Conservation (phyloP, 2,329 filamentous ascomycete genomes). For the Colletotrichum trifolii region DNA sequence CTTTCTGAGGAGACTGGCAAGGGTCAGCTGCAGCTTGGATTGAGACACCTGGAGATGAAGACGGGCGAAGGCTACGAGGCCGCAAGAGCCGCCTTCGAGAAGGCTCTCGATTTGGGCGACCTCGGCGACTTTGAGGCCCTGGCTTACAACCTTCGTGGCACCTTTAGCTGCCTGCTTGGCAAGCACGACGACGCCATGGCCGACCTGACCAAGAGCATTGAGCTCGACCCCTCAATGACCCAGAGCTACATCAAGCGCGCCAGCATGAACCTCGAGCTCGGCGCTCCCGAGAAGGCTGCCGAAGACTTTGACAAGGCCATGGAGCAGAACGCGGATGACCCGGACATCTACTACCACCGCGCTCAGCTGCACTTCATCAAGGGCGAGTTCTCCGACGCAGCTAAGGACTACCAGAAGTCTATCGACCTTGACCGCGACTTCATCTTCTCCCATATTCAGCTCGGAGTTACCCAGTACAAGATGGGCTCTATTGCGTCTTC, state of each 20-base stretch:
- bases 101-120: conserved; percentile 83
- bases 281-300: conserved; percentile 86
- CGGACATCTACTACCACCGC: conserved; percentile 99
- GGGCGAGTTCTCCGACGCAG: conserved; percentile 89
- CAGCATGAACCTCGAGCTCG: conserved; percentile 96
- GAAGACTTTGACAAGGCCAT: conserved; percentile 89
- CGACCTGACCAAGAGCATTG: conserved; percentile 92
- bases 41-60: conserved; percentile 84
- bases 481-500: conserved; percentile 98
- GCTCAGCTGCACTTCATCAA: conserved; percentile 99
- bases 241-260: conserved; percentile 99
- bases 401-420: conserved; percentile 99
- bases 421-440: conserved; percentile 96
- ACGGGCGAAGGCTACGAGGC: conserved; percentile 93
- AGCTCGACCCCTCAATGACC: conserved; percentile 86
- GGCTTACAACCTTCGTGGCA: conserved; percentile 96
- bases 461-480: conserved; percentile 99
- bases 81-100: conserved; percentile 86
- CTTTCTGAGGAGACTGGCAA: conserved; percentile 81
- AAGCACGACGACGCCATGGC: conserved; percentile 84
- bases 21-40: conserved; percentile 85
- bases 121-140: conserved; percentile 87
- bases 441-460: conserved; percentile 99
- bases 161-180: conserved; percentile 91
- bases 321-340: conserved; percentile 85